A percentile compares a stretch with the other conserved stretches of the same genome.
Conservation (phyloP, 2,329 filamentous ascomycete genomes). For the Aureobasidium zeae region DNA sequence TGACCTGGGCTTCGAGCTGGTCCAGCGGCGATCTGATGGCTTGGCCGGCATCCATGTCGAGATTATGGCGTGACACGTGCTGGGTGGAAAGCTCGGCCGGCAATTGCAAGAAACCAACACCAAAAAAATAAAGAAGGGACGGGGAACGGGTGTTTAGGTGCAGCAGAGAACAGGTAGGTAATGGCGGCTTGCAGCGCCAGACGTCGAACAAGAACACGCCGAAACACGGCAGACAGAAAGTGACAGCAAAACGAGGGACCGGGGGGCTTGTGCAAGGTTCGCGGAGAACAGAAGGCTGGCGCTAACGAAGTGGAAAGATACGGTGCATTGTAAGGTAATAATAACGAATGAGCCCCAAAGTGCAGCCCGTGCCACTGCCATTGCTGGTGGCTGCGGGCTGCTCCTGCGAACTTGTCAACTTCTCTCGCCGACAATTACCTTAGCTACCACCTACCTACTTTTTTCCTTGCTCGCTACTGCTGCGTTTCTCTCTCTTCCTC, state of each 20-base stretch:
- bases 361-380: background rate
- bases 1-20: slow-evolving; percentile 39
- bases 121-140: too few relatives aligned
- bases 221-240: background rate
- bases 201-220: too few relatives aligned
- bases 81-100: too few relatives aligned
- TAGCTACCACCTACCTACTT: slow-evolving; percentile 9
- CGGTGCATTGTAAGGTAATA: too few relatives aligned
- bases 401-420: slow-evolving; percentile 11
- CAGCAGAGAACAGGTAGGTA: background rate
- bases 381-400: background rate
- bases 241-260: background rate
- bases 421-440: too few relatives aligned
- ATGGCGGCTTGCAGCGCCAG: too few relatives aligned
- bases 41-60: slow-evolving; percentile 17
- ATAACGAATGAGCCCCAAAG: background rate
- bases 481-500: background rate
- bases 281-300: background rate
- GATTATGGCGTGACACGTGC: slow-evolving; percentile 12
- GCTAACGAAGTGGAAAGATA: too few relatives aligned
- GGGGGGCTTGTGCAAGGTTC: background rate
- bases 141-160: background rate
- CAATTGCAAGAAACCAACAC: too few relatives aligned
- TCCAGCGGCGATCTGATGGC: slow-evolving; percentile 30
- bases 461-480: slow-evolving; percentile 3